Evolutionary conservation across 148 eudicot genomes (phyloP), one percentile per base, ranked within the genome.

Genomic region (Heliosperma pusillum): DNA sequence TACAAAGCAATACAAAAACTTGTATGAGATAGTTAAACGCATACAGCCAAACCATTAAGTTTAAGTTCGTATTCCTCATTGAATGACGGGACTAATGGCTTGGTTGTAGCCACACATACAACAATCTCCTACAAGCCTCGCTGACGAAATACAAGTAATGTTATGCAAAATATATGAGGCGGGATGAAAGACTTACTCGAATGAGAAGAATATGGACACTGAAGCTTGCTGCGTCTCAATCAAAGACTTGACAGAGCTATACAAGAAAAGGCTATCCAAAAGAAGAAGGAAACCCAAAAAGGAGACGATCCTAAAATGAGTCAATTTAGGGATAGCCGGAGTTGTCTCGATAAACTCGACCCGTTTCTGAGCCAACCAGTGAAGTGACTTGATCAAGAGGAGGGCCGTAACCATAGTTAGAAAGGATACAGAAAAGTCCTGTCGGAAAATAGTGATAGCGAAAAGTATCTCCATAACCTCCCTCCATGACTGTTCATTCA

Each of bases 331-430:
- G 69, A 95, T 94, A 60, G 99, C 73, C 3, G 99, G 97, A 42
- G 99, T 92, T 0, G 99, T 95, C 68, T 95, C 99, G 59, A 95
- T 95, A 84, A 92, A 95, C 73, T 95, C 99, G 73, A 95, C 93
- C 78, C 99, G 84, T 86, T 95, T 95, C 72, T 92, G 99, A 63
- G 99, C 99, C 93, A 95, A 76, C 99, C 99, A 95, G 74, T 95
- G 99, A 85, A 95, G 80, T 33, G 99, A 86, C 88, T 95, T 95
- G 71, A 95, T 90, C 79, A 95, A 80, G 36, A 95, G 76, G 27
- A 95, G 92, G 3, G 93, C 80, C 5, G 97, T 90, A 40, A 95
- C 97, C 97, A 90, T 92, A 40, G 93, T 89, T 17, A 95, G 90
- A 81, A 95, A 95, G 5, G 91, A 84, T n/a, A 90, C 97, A 0